Evolutionary conservation across 2,329 filamentous ascomycete species (phyloP), one percentile per base, ranked within the genome.

Genomic region (Westerdykella ornata): DNA sequence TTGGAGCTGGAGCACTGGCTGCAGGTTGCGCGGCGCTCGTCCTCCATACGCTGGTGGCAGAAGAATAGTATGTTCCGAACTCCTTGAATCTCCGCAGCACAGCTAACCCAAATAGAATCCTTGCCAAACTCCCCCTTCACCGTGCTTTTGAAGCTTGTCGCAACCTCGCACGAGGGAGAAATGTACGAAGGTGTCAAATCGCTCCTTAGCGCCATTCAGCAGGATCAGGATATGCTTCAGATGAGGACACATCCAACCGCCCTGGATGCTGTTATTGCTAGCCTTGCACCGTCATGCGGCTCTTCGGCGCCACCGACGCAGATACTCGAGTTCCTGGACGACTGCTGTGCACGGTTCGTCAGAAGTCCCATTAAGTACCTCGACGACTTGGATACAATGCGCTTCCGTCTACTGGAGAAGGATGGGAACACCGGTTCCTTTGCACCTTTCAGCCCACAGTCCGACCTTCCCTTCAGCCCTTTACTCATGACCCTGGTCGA

Each of bases 31-130:
- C 78, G 81, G 47, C 80, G 82, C 53, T 94, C 88, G 3, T 81
- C 85, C 0, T 82, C 82, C 5, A 92, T 95, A 81, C 81, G 84
- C 47, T 97, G 90, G 90, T 96, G 92, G 70, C 76, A 84, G 47
- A 89, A 85, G 57, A 72, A 75, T 46, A 77, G 74, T 68, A 60
- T 52, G 64, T 49, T 16, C 22, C 22, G 22, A 11, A 26, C 16
- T 13, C 16, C 4, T 18, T 3, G 17, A 17, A 15, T 2, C 16
- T 20, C 14, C 18, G 4, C 35, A 30, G 13, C 22, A 19, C 34
- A 16, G 33, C 46, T 55, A 43, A 59, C 35, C 17, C 9, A 26
- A 29, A 16, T 71, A 44, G 78, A 84, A 49, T 74, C 74, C 1
- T 70, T 84, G n/a, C 60, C 60, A 16, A 69, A 78, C 30, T 87